Evolutionary conservation across 768 basidiomycete genomes (phyloP).

Genomic region (Tephrocybe sp.): DNA sequence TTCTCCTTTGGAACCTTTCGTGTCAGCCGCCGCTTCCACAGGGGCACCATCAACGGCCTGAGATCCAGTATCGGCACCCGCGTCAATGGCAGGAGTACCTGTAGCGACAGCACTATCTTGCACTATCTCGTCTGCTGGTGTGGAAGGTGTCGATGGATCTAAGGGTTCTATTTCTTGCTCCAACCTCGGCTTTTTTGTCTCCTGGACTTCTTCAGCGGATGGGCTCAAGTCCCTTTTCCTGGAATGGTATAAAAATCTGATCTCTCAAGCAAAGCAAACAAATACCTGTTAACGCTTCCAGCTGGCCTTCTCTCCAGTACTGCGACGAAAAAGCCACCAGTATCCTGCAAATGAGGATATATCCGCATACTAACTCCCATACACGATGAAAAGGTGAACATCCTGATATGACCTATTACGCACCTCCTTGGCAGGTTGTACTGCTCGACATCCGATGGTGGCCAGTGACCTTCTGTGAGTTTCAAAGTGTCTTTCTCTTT

Average conservation of each 20-base stretch:
- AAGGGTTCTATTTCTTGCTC: slow-evolving; percentile 19
- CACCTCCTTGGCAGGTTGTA: slow-evolving; percentile 76
- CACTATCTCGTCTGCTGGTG: slow-evolving; percentile 15
- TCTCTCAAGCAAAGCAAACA: background rate
- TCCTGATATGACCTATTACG: slow-evolving; percentile 13
- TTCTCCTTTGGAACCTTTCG: slow-evolving; percentile 14
- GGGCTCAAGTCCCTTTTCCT: slow-evolving; percentile 55
- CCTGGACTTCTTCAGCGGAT: slow-evolving; percentile 32
- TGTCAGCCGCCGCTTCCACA: background rate
- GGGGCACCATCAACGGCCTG: background rate
- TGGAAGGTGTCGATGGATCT: slow-evolving; percentile 12
- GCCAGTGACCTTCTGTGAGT: slow-evolving; percentile 76
- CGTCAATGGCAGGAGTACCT: slow-evolving; percentile 6
- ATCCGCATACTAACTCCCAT: slow-evolving; percentile 65
- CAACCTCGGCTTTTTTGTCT: slow-evolving; percentile 51
- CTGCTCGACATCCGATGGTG: slow-evolving; percentile 58
- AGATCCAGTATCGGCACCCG: background rate
- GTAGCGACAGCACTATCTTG: slow-evolving; percentile 11
- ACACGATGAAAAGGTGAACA: background rate
- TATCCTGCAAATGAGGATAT: slow-evolving; percentile 94
- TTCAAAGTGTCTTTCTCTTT: slow-evolving; percentile 57
- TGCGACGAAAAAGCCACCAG: slow-evolving; percentile 97
- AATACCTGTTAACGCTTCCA: slow-evolving; percentile 17
- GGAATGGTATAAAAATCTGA: slow-evolving; percentile 15
- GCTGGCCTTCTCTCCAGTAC: slow-evolving; percentile 58